Percentiles rank a stretch among this genome's conserved stretches.
These are phyloP conservation scores for Allium sativum DNA, from an alignment of 106 monocot species.

Conservation along the genomic window DNA sequence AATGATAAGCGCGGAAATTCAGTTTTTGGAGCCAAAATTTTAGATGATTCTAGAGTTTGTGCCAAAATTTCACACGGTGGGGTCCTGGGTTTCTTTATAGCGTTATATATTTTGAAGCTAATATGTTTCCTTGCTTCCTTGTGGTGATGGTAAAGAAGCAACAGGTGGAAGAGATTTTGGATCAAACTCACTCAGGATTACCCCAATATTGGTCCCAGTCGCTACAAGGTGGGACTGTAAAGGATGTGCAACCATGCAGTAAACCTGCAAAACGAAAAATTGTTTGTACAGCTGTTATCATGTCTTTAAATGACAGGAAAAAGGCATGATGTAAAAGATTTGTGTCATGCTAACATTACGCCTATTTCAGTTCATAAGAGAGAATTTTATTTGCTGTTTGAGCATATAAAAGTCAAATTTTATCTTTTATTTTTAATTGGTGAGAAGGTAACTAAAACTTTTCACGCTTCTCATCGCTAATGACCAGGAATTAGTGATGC, in stretches of 20 bases:
- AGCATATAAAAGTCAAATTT: background rate
- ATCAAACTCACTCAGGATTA: slow-evolving; percentile 97
- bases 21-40: too few species aligned
- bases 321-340: background rate
- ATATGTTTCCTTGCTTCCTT: slow-evolving; percentile 69
- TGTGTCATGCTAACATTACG: background rate
- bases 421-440: too few species aligned
- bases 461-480: too few species aligned
- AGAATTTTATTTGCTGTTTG: background rate
- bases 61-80: too few species aligned
- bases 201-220: slow-evolving; percentile 91
- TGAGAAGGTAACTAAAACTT: too few species aligned
- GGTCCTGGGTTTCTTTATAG: too few species aligned
- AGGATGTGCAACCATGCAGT: slow-evolving; percentile 99
- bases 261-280: slow-evolving; percentile 38
- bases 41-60: too few species aligned
- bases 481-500: too few species aligned
- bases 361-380: slow-evolving; percentile 1
- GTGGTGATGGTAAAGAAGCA: slow-evolving; percentile 67
- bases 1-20: too few species aligned
- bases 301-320: background rate
- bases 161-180: slow-evolving; percentile 87
- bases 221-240: slow-evolving; percentile 98
- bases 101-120: too few species aligned
- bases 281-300: background rate